Conservation (phyloP, 108 stramenopile genomes). For the Asterionellopsis glacialis region DNA sequence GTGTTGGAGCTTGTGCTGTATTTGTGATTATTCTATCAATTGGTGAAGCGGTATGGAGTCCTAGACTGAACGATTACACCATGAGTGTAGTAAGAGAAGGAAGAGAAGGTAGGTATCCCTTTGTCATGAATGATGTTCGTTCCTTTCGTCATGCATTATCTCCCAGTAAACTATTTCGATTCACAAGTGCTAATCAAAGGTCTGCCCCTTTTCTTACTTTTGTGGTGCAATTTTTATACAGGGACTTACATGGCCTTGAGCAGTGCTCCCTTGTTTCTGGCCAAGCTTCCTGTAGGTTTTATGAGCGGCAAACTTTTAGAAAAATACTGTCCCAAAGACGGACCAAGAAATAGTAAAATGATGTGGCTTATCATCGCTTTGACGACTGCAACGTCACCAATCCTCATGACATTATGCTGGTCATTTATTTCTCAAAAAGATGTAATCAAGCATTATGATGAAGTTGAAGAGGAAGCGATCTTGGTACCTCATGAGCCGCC, state of each 20-base stretch:
- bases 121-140: no score
- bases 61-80: constrained; percentile 78
- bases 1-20: constrained; percentile 50
- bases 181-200: no score
- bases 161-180: no score
- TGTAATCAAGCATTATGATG: neutral
- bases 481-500: no score
- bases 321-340: constrained; percentile 60
- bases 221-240: no score
- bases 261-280: constrained; percentile 74
- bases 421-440: constrained; percentile 43
- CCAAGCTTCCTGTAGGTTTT: constrained; percentile 76
- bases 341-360: constrained; percentile 44
- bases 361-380: constrained; percentile 82
- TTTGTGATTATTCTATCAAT: constrained; percentile 70
- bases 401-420: constrained; percentile 63
- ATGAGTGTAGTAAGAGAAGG: constrained; percentile 66
- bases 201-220: no score
- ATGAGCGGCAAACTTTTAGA: constrained; percentile 65
- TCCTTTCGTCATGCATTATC: no score
- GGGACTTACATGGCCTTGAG: constrained; percentile 73
- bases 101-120: constrained; percentile 37
- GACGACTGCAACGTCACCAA: constrained; percentile 49
- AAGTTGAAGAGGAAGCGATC: neutral
- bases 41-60: constrained; percentile 82